Conservation (phyloP, 495 filamentous ascomycete genomes). For the Penicillium waksmanii region DNA sequence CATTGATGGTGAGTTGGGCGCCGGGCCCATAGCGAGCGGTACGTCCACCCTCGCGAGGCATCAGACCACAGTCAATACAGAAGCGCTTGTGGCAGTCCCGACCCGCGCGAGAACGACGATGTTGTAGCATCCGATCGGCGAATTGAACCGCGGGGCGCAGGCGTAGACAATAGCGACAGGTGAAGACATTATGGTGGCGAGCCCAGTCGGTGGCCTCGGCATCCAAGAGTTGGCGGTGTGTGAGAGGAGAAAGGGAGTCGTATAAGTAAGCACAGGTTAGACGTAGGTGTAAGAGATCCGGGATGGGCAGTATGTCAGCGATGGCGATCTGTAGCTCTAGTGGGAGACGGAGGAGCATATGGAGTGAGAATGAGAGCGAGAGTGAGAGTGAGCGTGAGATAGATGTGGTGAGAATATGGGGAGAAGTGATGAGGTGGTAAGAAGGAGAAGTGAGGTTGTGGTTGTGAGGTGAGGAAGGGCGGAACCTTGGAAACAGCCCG, state of each 20-base stretch:
- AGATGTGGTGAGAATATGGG: too few species aligned
- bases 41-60: constrained; percentile 29
- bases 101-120: constrained; percentile 26
- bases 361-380: too few species aligned
- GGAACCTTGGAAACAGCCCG: too few species aligned
- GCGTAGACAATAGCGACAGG: constrained; percentile 44
- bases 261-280: constrained; percentile 45
- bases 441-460: too few species aligned
- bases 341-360: constrained; percentile 40
- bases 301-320: constrained; percentile 56
- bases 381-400: too few species aligned
- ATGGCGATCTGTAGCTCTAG: constrained; percentile 61
- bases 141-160: constrained; percentile 33
- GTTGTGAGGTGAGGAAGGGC: too few species aligned
- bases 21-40: constrained; percentile 39
- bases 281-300: constrained; percentile 58
- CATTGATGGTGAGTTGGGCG: constrained; percentile 28
- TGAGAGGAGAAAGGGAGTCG: constrained; percentile 26
- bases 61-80: constrained; percentile 42
- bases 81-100: constrained; percentile 35
- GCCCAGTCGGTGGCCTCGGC: constrained; percentile 33
- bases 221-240: constrained; percentile 31
- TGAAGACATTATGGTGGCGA: constrained; percentile 30
- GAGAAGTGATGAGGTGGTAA: too few species aligned
- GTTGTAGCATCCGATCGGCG: constrained; percentile 37